Base-by-base conservation (phyloP, 1,139 yeast species). In the Pichia sp. region DNA sequence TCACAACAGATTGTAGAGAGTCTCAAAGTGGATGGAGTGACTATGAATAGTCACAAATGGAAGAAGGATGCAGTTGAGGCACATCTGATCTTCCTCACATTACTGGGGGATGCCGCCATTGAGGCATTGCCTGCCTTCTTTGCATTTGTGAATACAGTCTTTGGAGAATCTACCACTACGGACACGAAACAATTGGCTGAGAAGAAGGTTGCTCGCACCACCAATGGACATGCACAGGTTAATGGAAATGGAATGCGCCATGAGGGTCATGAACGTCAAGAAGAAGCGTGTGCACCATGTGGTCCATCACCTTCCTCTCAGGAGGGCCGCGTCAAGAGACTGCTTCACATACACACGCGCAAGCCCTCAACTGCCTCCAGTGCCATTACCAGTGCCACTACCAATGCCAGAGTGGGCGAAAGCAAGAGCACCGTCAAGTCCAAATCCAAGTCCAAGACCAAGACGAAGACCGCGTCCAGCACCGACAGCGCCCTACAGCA, bases 11-110 rank as follows among this genome's bases (percentile, higher is more conserved):
- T 73, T 2, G 40, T 67, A 4, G 57, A 47, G 8, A 38, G 45
- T 20, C 26, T 53, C 12, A 39, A 37, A 19, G 10, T 40, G 30
- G 21, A 26, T 40, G 58, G 20, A 44, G 56, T 48, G 13, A 14
- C 29, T 3, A 11, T 15, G n/a, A 23, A 47, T 7, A 39, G 49
- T 6, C 40, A 54, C 6, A 57, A 58, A 30, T 66, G 67, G 38
- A 78, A 74, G 50, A 64, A 69, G 49, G 75, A 74, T 42, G 73
- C 79, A 28, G 55, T 86, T 22, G 86, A 84, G 53, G 64, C 86
- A 51, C 83, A 83, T 50, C 66, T 83, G 57, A 80, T 95, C 0
- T 87, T 82, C 48, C 60, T 86, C 34, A 79, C 88, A 3, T 65
- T 86, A 13, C 62, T 77, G 40, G 93, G 85, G 51, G 69, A 76